Evolutionary conservation across 164 flowering plant genomes (phyloP).

Genomic region (Umbellularia californica): DNA sequence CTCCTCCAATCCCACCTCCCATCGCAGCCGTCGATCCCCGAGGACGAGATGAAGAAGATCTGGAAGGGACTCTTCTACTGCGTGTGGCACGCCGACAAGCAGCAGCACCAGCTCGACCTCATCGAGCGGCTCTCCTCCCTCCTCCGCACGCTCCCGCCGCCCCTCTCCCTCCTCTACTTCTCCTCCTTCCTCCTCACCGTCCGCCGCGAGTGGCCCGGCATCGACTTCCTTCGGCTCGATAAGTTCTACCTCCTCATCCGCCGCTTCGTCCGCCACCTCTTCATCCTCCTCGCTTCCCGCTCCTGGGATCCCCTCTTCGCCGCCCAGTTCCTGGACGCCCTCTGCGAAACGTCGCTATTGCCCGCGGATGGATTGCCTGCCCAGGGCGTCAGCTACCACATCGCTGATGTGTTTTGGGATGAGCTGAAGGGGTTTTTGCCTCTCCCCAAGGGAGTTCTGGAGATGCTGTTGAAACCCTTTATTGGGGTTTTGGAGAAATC

Average conservation of each 20-base stretch:
- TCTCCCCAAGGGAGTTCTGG: slow-evolving; percentile 24
- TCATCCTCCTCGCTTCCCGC: slow-evolving; percentile 39
- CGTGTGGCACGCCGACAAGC: slow-evolving; percentile 37
- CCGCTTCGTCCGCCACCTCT: slow-evolving; percentile 40
- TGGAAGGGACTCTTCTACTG: slow-evolving; percentile 95
- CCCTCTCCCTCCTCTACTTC: slow-evolving; percentile 50
- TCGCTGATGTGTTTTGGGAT: slow-evolving; percentile 58
- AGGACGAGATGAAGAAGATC: slow-evolving; percentile 58
- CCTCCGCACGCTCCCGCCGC: slow-evolving; percentile 26
- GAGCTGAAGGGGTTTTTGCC: slow-evolving; percentile 67
- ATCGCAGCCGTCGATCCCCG: slow-evolving; percentile 35
- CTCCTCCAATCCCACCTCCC: slow-evolving; percentile 57
- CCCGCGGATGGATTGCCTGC: slow-evolving; percentile 48
- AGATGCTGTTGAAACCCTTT: slow-evolving; percentile 45
- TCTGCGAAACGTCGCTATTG: slow-evolving; percentile 43
- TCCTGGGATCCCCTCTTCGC: slow-evolving; percentile 55
- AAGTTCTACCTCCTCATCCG: slow-evolving; percentile 79
- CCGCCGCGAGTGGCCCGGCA: slow-evolving; percentile 92
- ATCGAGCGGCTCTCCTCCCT: slow-evolving; percentile 47
- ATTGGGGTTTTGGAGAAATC: slow-evolving; percentile 32
- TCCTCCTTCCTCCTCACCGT: slow-evolving; percentile 60
- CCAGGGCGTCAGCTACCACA: slow-evolving; percentile 72
- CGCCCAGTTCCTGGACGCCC: slow-evolving; percentile 26
- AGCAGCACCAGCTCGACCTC: slow-evolving; percentile 45
- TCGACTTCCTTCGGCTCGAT: slow-evolving; percentile 72